Conservation (phyloP, 2,329 filamentous ascomycete species). For the Botrytis elliptica region DNA sequence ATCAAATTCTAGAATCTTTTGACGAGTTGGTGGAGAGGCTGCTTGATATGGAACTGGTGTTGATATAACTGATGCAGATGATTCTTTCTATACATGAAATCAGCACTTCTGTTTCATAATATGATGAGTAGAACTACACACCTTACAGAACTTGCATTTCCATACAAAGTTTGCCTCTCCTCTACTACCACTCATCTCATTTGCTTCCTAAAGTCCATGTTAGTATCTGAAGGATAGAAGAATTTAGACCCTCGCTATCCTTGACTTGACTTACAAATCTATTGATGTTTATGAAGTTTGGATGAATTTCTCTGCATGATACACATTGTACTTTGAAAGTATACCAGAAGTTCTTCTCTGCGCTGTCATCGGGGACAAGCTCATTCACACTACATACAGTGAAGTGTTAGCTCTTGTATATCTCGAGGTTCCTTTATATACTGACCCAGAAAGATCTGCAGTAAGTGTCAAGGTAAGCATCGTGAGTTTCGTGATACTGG, state of each 20-base stretch:
- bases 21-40: constrained; percentile 67
- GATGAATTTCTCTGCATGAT: constrained; percentile 89
- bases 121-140: constrained; percentile 42
- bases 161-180: constrained; percentile 99
- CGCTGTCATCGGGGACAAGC: constrained; percentile 78
- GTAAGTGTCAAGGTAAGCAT: constrained; percentile 66
- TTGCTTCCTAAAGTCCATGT: constrained; percentile 62
- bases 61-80: constrained; percentile 79
- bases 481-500: constrained; percentile 14
- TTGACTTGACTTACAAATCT: constrained; percentile 64
- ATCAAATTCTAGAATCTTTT: constrained; percentile 86
- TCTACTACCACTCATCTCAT: constrained; percentile 87
- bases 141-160: constrained; percentile 98
- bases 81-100: constrained; percentile 61
- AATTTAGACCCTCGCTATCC: too few species aligned
- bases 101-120: neutral
- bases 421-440: constrained; percentile 16
- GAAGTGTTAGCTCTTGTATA: neutral
- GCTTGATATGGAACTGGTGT: constrained; percentile 71
- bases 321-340: constrained; percentile 98
- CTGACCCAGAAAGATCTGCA: constrained; percentile 68
- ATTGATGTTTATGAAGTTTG: constrained; percentile 81
- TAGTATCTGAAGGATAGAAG: neutral
- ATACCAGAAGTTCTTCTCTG: constrained; percentile 86
- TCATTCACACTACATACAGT: constrained; percentile 71